Base-by-base conservation (phyloP, 2,329 filamentous ascomycete genomes). In the Ceratocystis alfenasii region DNA sequence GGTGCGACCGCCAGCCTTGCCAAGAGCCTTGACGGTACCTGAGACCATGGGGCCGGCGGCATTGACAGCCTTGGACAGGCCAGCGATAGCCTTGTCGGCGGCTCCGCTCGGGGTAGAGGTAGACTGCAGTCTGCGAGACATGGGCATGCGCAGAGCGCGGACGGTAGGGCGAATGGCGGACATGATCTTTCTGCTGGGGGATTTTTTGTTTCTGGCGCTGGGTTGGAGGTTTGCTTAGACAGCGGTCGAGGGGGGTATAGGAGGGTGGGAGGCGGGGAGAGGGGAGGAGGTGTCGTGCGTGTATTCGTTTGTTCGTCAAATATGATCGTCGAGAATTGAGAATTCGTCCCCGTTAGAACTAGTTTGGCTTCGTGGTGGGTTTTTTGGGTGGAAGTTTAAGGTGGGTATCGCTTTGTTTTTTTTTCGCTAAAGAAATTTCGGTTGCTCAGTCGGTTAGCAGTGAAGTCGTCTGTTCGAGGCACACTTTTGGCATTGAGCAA, bases 1-100 rank as follows among this genome's bases (percentile, higher is more conserved):
- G 69, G 90, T 92, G 72, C 88, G 85, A 73, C 93, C 93, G 73
- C 91, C 92, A 74, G 92, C 82, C 78, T 85, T 88, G 75, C 84
- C 81, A 71, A 95, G 78, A 67, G 88, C 85, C 74, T 84, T 83
- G 66, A 88, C 88, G 71, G 88, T 89, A 74, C 84, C 86, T 71
- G 83, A 81, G 72, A 95, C 80, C 68, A 86, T 89, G 68, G 89
- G 87, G 66, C 89, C 89, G 71, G 91, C 92, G 65, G 89, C 86
- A 72, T 88, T 86, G 70, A 87, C 81, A 72, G 94, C 92, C 74
- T 86, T 86, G 72, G 88, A 90, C 65, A 96, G 84, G 70, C 91
- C 90, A 78, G 95, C 82, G 70, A 86, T 83, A 67, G 90, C 91
- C 73, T 78, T 79, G 66, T 70, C 69, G 65, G 77, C 74, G 55